A percentile compares a stretch with the other conserved stretches of the same genome.
phyloP scores from a whole-genome alignment of 352 stramenopile genomes.

The Phytophthora fragariae region DNA sequence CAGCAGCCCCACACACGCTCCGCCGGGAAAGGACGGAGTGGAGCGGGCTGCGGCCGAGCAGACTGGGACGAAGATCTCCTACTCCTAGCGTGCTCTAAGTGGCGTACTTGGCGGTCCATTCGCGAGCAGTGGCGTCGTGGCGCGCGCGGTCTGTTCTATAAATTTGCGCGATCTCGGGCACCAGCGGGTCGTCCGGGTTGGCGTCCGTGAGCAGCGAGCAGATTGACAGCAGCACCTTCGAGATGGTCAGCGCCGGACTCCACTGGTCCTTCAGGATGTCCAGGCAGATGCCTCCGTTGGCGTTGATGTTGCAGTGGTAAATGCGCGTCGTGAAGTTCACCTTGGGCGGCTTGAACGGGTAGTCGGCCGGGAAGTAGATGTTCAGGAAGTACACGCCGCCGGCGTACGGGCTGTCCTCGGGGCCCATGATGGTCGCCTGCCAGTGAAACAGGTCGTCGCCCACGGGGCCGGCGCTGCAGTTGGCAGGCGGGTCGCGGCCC shows the following conservation, averaged over 20 bases:
- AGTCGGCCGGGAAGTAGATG: slow-evolving; percentile 99
- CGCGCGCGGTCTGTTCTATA: slow-evolving; percentile 94
- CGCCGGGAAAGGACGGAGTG: neutral
- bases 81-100: slow-evolving; percentile 91
- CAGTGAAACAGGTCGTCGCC: slow-evolving; percentile 99
- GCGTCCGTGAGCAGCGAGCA: slow-evolving; percentile 99
- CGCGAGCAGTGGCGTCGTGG: slow-evolving; percentile 96
- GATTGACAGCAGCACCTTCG: slow-evolving; percentile 99
- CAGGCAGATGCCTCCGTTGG: slow-evolving; percentile 99
- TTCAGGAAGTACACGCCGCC: slow-evolving; percentile 99
- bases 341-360: slow-evolving; percentile 99
- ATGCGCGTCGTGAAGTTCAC: slow-evolving; percentile 99
- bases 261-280: slow-evolving; percentile 99
- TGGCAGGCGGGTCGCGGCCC: slow-evolving; percentile 96
- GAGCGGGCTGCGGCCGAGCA: slow-evolving; percentile 5
- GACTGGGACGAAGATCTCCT: slow-evolving; percentile 39
- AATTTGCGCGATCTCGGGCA: slow-evolving; percentile 93
- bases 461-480: slow-evolving; percentile 98
- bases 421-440: slow-evolving; percentile 98
- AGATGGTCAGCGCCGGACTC: slow-evolving; percentile 99
- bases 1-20: neutral
- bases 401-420: slow-evolving; percentile 98
- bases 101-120: slow-evolving; percentile 99
- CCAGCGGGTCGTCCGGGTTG: slow-evolving; percentile 99
- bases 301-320: slow-evolving; percentile 99